These are phyloP conservation scores for Coemansia sp. DNA, from an alignment of 192 early-diverging fungal species.

Conservation along the genomic window DNA sequence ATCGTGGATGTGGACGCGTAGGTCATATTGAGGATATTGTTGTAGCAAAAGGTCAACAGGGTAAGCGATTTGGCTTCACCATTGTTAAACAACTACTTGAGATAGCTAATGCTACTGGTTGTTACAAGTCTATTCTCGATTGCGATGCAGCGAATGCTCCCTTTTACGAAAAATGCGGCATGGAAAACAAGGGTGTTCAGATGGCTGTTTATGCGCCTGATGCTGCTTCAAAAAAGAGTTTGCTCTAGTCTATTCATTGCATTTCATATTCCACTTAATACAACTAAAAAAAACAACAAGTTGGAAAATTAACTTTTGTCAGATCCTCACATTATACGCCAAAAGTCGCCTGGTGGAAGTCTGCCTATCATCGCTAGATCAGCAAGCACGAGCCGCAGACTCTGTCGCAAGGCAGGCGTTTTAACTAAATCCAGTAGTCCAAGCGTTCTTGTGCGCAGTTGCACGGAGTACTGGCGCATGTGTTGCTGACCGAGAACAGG, in stretches of 20 bases:
- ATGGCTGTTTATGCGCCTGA: slow-evolving; percentile 62
- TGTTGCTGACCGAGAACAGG: background rate
- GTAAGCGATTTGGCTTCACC: slow-evolving; percentile 64
- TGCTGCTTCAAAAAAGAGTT: slow-evolving; percentile 15
- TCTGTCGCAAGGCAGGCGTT: background rate
- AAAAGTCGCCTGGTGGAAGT: slow-evolving; percentile 25
- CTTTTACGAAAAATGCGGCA: slow-evolving; percentile 92
- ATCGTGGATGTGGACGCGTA: slow-evolving; percentile 77
- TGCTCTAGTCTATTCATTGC: background rate
- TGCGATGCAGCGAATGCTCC: slow-evolving; percentile 73
- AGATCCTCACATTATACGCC: slow-evolving; percentile 20
- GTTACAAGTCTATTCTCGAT: slow-evolving; percentile 88
- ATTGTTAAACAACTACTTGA: slow-evolving; percentile 86
- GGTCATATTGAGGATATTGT: slow-evolving; percentile 93
- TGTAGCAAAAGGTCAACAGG: slow-evolving; percentile 71
- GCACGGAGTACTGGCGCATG: slow-evolving; percentile 22
- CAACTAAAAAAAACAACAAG: slow-evolving; percentile 9
- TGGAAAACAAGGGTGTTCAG: slow-evolving; percentile 72
- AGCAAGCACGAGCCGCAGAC: slow-evolving; percentile 18
- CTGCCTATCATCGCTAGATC: slow-evolving; percentile 26
- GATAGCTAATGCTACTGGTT: slow-evolving; percentile 71
- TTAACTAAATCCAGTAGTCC: slow-evolving; percentile 27
- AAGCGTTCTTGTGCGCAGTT: slow-evolving; percentile 25
- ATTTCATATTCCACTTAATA: slow-evolving; percentile 9
- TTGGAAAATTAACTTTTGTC: too few species aligned